phyloP scores from a whole-genome alignment of 148 eudicot species.

The Dysphania ambrosioides region DNA sequence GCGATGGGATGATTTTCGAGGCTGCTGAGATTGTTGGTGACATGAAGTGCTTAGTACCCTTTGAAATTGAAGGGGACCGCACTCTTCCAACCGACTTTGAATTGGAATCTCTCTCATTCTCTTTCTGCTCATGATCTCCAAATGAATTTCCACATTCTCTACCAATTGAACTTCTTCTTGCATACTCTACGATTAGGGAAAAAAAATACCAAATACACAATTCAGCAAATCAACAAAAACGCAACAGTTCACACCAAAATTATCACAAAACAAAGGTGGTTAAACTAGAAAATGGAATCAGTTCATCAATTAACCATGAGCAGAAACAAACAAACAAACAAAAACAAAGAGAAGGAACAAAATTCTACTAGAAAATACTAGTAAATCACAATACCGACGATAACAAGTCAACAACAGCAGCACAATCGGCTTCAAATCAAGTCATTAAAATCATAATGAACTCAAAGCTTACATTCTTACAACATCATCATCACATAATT shows the following conservation, averaged over 20 bases:
- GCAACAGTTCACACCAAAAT: no score
- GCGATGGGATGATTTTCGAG: slow-evolving; percentile 77
- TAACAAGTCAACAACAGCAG: no score
- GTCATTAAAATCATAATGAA: no score
- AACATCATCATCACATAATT: no score
- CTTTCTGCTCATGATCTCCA: slow-evolving; percentile 56
- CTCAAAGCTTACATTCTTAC: no score
- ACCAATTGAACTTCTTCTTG: slow-evolving; percentile 38
- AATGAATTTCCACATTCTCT: slow-evolving; percentile 31
- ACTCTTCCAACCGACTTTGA: slow-evolving; percentile 31
- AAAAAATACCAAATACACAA: not conserved
- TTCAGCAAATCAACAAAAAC: not conserved
- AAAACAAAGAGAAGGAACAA: no score
- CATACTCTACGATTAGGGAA: slow-evolving; percentile 39
- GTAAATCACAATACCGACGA: not conserved
- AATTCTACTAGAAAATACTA: not conserved
- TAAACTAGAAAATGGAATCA: no score
- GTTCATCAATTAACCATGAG: not conserved
- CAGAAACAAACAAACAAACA: not conserved
- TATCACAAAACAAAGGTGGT: no score
- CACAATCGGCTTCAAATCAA: no score
- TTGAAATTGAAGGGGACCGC: slow-evolving; percentile 41
- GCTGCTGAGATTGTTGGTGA: slow-evolving; percentile 91
- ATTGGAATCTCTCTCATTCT: slow-evolving; percentile 57
- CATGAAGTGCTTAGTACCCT: slow-evolving; percentile 74